Conservation (phyloP, 345 rosid species). For the Eucalyptus fibrosa region DNA sequence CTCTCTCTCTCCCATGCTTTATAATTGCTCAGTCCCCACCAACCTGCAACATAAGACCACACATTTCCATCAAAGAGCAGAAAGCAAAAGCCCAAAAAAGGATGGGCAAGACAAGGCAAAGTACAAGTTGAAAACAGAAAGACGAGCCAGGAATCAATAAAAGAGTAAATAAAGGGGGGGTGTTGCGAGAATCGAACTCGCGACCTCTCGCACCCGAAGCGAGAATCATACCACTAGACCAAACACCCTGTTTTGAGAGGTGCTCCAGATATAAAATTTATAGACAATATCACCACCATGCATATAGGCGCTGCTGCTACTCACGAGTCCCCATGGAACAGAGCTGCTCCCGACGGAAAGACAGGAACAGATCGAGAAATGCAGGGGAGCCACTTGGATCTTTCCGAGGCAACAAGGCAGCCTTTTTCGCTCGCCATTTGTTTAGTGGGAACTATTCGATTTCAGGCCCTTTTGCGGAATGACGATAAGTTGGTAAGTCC, state of each 20-base stretch:
- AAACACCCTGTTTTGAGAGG: conserved; percentile 29
- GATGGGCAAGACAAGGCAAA: background rate
- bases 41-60: background rate
- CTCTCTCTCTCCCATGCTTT: background rate
- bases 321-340: background rate
- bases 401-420: background rate
- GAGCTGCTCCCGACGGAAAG: background rate
- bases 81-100: background rate
- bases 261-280: too few species aligned
- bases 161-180: background rate
- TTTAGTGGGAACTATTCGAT: background rate
- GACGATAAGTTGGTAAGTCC: background rate
- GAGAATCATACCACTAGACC: conserved; percentile 98
- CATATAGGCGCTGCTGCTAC: background rate
- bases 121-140: background rate
- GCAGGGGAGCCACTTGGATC: background rate
- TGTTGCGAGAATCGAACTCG: conserved; percentile 93
- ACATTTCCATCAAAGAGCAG: background rate
- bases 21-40: background rate
- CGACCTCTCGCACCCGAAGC: conserved; percentile 98
- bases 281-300: fast-evolving
- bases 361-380: background rate
- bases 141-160: too few species aligned
- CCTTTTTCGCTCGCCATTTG: background rate
- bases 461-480: background rate